A percentile compares a stretch with the other conserved stretches of the same genome.
Conservation (phyloP, 257 asterid species). For the Agastache rugosa region DNA sequence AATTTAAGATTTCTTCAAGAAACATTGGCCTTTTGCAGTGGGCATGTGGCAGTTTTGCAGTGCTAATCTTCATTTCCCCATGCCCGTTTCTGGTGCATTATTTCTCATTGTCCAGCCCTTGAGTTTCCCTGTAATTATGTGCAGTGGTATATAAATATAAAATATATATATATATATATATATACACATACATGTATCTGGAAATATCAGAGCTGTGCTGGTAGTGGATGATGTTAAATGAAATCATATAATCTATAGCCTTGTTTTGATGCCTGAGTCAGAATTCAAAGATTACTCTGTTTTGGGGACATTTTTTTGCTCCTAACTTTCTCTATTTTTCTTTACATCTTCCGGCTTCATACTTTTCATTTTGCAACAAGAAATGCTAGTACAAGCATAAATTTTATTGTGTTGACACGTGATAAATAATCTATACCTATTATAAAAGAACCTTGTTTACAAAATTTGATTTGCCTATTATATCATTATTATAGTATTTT, state of each 20-base stretch:
- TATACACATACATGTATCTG: constrained; percentile 9
- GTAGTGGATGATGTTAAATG: background rate
- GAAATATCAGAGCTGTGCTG: background rate
- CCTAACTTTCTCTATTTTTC: background rate
- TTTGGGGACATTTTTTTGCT: background rate
- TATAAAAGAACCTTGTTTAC: too few species aligned
- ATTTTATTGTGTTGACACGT: too few species aligned
- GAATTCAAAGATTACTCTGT: background rate
- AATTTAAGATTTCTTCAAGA: background rate
- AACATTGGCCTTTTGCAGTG: background rate
- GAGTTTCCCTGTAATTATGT: constrained; percentile 42
- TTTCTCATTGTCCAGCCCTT: background rate
- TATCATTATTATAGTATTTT: too few species aligned
- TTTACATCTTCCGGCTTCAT: too few species aligned
- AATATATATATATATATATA: constrained; percentile 19
- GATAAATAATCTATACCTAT: too few species aligned
- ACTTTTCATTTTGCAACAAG: too few species aligned
- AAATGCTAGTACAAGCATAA: too few species aligned
- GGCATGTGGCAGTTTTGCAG: constrained; percentile 37
- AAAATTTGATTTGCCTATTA: too few species aligned
- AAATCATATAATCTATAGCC: constrained; percentile 15
- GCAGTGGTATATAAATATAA: constrained; percentile 34
- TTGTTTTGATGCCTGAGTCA: background rate
- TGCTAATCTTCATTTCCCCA: constrained; percentile 23
- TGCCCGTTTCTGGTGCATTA: constrained; percentile 11